Evolutionary conservation across 192 early-diverging fungal species (phyloP).

Genomic region (Mortierella claussenii): DNA sequence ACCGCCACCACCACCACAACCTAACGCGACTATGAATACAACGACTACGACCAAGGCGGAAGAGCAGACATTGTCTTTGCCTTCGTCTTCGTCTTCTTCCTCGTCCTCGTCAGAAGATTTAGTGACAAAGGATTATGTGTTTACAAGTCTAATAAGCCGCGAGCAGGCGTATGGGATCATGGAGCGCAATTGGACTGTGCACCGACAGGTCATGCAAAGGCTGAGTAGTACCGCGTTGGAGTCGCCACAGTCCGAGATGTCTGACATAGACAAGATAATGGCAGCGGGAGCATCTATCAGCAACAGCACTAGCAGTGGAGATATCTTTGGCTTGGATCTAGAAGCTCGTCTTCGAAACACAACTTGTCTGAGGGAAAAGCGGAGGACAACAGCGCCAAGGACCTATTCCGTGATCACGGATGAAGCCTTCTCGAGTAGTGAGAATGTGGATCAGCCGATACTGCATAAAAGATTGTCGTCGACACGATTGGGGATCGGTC

Average conservation of each 20-base stretch:
- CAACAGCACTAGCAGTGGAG: not conserved
- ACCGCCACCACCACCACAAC: too few species aligned
- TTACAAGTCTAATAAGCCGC: slow-evolving; percentile 60
- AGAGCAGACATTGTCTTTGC: not conserved
- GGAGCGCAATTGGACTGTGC: slow-evolving; percentile 26
- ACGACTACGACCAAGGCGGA: not conserved
- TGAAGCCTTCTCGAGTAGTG: slow-evolving; percentile 25
- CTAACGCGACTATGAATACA: slow-evolving; percentile 13
- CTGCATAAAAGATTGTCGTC: not conserved
- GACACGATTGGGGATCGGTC: not conserved
- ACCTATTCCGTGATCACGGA: slow-evolving; percentile 29
- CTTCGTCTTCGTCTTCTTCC: not conserved
- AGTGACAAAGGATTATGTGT: slow-evolving; percentile 55
- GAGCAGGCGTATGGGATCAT: slow-evolving; percentile 58
- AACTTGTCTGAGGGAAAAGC: not conserved
- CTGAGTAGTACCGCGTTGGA: not conserved
- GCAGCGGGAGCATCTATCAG: too few species aligned
- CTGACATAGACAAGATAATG: not conserved
- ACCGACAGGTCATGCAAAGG: slow-evolving; percentile 7
- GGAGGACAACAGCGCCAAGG: slow-evolving; percentile 3
- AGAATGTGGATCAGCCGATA: slow-evolving; percentile 6
- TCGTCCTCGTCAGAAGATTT: not conserved
- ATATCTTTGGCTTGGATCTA: not conserved
- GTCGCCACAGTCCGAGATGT: not conserved
- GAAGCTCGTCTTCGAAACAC: not conserved